Percentiles rank a stretch among this genome's conserved stretches.
Evolutionary conservation across 805 yeast genomes (phyloP).

Genomic region (Naumovozyma castellii): DNA sequence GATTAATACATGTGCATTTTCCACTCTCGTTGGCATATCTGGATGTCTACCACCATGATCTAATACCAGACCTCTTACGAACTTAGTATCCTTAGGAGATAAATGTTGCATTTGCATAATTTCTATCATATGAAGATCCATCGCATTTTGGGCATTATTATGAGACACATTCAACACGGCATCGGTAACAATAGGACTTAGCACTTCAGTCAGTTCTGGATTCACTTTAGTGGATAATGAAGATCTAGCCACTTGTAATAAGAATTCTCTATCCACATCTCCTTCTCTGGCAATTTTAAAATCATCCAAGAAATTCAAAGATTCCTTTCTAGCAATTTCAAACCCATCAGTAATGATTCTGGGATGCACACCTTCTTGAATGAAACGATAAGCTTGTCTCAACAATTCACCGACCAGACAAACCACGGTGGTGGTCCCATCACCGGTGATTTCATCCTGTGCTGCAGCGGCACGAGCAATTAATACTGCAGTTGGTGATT

Average conservation of each 20-base stretch:
- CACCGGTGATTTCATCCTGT: conserved; percentile 98
- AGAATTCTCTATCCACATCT: conserved; percentile 69
- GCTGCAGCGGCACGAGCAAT: conserved; percentile 97
- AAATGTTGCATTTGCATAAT: conserved; percentile 97
- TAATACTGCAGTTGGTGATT: conserved; percentile 81
- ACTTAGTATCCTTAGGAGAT: conserved; percentile 70
- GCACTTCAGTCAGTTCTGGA: conserved; percentile 62
- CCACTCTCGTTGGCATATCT: conserved; percentile 88
- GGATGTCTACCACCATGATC: conserved; percentile 99
- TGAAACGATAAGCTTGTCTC: conserved; percentile 87
- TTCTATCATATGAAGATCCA: conserved; percentile 95
- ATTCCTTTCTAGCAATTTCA: conserved; percentile 74
- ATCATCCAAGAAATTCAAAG: conserved; percentile 57
- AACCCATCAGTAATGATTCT: conserved; percentile 91
- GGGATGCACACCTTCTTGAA: conserved; percentile 93
- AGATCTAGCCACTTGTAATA: conserved; percentile 84
- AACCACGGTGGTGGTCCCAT: conserved; percentile 95
- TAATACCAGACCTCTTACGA: conserved; percentile 81
- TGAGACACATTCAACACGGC: conserved; percentile 76
- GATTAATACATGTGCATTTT: conserved; percentile 76
- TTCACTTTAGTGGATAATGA: conserved; percentile 82
- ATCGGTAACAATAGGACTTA: conserved; percentile 92
- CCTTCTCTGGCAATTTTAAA: conserved; percentile 43
- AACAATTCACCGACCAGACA: conserved; percentile 88
- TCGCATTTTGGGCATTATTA: conserved; percentile 29